These are phyloP conservation scores for Oryza meridionalis DNA, from an alignment of 176 grass and related monocot species.

Conservation along the genomic window DNA sequence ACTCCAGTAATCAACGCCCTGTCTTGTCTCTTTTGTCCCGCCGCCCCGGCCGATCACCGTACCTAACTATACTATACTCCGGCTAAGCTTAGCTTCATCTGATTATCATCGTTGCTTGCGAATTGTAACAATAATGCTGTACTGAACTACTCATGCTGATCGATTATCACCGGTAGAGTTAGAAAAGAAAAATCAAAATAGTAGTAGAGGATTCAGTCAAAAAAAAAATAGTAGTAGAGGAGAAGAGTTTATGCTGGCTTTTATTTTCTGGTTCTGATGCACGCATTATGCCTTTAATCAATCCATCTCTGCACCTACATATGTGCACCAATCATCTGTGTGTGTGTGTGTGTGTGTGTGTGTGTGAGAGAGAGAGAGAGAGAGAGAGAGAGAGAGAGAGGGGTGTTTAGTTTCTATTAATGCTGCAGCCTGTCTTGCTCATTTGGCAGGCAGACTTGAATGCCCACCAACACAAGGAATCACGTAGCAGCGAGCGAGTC, in stretches of 20 bases:
- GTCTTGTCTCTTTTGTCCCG: conserved; percentile 40
- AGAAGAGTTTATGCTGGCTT: background rate
- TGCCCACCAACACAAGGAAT: conserved; percentile 45
- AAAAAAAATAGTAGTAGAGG: too few relatives aligned
- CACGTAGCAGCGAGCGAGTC: background rate
- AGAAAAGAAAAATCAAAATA: too few relatives aligned
- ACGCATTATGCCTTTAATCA: background rate
- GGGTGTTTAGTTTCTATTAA: conserved; percentile 30
- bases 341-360: too few relatives aligned
- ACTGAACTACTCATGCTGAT: too few relatives aligned
- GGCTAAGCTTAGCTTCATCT: too few relatives aligned
- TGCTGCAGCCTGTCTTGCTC: conserved; percentile 34
- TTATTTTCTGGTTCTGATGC: background rate
- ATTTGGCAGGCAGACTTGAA: conserved; percentile 43
- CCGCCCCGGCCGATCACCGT: background rate
- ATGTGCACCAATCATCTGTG: background rate
- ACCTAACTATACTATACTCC: background rate
- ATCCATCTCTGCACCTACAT: background rate
- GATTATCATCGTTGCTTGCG: background rate
- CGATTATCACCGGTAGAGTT: too few relatives aligned
- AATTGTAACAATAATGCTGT: background rate
- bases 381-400: background rate
- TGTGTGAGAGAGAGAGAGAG: too few relatives aligned
- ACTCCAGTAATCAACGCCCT: background rate
- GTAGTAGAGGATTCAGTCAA: too few relatives aligned